Evolutionary conservation across 208 protist genomes (phyloP).

Genomic region (Porcisia deanei): DNA sequence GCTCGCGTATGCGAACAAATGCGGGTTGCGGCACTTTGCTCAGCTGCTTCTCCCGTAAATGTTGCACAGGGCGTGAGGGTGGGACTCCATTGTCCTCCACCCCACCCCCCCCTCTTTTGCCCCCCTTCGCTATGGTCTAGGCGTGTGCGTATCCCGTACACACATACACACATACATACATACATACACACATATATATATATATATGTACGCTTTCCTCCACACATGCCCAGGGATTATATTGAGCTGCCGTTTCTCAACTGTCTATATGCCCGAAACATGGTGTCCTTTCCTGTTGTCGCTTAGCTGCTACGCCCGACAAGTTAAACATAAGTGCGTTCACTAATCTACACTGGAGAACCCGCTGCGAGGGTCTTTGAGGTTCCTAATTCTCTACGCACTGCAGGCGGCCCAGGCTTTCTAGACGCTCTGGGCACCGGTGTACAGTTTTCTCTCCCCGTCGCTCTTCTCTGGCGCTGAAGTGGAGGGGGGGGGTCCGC

Average conservation of each 20-base stretch:
- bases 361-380: not conserved
- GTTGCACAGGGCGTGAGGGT: not conserved
- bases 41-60: constrained; percentile 14
- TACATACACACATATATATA: not conserved
- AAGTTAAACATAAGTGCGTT: not conserved
- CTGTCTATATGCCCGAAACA: not conserved
- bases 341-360: not conserved
- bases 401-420: not conserved
- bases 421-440: not conserved
- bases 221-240: not conserved
- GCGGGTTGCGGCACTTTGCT: constrained; percentile 12
- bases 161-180: no score
- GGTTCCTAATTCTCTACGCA: not conserved
- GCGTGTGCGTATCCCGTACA: not conserved
- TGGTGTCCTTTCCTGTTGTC: not conserved
- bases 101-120: not conserved
- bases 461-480: not conserved
- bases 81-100: not conserved
- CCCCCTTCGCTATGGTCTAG: not conserved
- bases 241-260: not conserved
- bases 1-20: constrained; percentile 2
- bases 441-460: not conserved
- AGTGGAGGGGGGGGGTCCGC: not conserved
- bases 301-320: not conserved
- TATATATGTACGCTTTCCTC: not conserved